phyloP scores from a whole-genome alignment of 2,329 filamentous ascomycete genomes.

The Dothistroma septosporum region DNA sequence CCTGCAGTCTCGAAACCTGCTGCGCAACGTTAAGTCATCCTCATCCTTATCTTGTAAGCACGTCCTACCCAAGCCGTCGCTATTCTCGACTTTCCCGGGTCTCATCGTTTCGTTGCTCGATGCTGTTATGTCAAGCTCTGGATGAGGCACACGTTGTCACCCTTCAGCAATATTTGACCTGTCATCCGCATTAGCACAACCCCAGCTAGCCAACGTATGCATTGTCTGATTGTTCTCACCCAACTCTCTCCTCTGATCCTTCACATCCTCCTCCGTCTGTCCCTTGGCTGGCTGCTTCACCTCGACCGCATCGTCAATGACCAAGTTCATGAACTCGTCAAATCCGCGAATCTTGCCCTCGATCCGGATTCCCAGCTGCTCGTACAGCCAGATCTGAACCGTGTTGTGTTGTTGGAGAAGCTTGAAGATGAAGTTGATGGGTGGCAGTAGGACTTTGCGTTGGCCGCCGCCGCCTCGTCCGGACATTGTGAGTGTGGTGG shows the following conservation, averaged over 20 bases:
- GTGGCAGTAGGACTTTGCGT: slow-evolving; percentile 65
- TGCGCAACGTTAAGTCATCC: too few species aligned
- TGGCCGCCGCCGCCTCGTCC: slow-evolving; percentile 52
- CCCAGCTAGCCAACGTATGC: neutral
- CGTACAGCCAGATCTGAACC: slow-evolving; percentile 94
- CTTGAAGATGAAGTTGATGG: slow-evolving; percentile 91
- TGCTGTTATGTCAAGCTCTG: slow-evolving; percentile 37
- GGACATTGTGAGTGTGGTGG: slow-evolving; percentile 40
- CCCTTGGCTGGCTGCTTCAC: slow-evolving; percentile 53
- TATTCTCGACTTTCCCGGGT: neutral
- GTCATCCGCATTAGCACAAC: slow-evolving; percentile 13
- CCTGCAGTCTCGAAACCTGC: too few species aligned
- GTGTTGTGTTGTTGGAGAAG: slow-evolving; percentile 78
- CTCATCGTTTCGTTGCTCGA: neutral
- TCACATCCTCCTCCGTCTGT: slow-evolving; percentile 20
- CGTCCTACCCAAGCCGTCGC: neutral
- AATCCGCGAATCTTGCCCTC: slow-evolving; percentile 97
- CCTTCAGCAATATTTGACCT: slow-evolving; percentile 84
- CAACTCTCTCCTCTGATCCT: slow-evolving; percentile 19
- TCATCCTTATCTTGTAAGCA: neutral
- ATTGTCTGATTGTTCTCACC: slow-evolving; percentile 10
- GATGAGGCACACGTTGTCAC: slow-evolving; percentile 82
- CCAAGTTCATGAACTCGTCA: slow-evolving; percentile 99
- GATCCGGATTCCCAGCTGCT: slow-evolving; percentile 89
- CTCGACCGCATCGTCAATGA: slow-evolving; percentile 91